Evolutionary conservation across 768 basidiomycete genomes (phyloP).

Genomic region (Xerocomellus chrysenteron): DNA sequence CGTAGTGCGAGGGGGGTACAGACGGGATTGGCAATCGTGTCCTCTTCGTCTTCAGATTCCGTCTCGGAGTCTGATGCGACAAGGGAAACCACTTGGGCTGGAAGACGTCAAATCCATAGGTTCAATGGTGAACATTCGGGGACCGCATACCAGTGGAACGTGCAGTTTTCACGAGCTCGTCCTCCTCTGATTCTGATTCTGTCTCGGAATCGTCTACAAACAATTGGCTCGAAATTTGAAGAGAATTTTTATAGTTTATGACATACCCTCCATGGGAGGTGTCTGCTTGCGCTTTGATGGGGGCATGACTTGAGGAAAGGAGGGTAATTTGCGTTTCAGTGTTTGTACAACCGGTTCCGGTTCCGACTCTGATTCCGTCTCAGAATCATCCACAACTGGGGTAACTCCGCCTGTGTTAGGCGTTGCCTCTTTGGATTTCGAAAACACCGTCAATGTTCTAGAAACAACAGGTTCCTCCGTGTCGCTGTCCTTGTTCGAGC

Average conservation of each 20-base stretch:
- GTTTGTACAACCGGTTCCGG: conserved; percentile 4
- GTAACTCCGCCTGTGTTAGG: neutral
- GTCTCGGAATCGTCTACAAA: conserved; percentile 42
- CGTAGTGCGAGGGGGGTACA: conserved; percentile 1
- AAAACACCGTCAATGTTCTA: conserved; percentile 21
- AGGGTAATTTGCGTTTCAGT: conserved; percentile 29
- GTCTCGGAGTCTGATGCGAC: conserved; percentile 36
- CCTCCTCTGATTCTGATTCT: conserved; percentile 44
- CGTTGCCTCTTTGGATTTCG: conserved; percentile 3
- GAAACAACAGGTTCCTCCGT: conserved; percentile 20
- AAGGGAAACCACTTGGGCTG: conserved; percentile 3
- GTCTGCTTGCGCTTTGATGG: conserved; percentile 20
- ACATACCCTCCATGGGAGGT: conserved; percentile 18
- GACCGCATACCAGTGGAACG: conserved; percentile 15
- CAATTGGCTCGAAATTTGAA: neutral
- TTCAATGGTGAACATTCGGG: conserved; percentile 6
- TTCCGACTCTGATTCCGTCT: conserved; percentile 36
- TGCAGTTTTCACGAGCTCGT: conserved; percentile 4
- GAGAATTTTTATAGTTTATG: neutral
- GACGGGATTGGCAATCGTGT: conserved; percentile 32
- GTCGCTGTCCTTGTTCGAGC: conserved; percentile 28
- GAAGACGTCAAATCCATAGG: neutral
- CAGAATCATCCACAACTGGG: conserved; percentile 23
- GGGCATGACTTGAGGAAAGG: conserved; percentile 5
- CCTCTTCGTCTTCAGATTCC: conserved; percentile 44